phyloP scores from a whole-genome alignment of 345 rosid species.

The Salix dunnii region DNA sequence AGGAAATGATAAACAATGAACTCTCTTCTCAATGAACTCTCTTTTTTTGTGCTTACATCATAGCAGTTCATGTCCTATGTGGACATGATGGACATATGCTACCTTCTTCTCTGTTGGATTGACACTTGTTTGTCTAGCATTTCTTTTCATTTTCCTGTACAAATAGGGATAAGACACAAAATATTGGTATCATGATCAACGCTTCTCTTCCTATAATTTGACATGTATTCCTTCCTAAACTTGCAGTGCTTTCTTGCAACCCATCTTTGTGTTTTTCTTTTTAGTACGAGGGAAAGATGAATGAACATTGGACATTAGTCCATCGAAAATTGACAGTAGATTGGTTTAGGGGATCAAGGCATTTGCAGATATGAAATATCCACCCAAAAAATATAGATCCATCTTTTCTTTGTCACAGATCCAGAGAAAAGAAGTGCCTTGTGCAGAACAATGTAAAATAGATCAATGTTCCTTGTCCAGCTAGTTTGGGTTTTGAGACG shows the following conservation, averaged over 20 bases:
- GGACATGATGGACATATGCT: not conserved
- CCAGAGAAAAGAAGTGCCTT: not conserved
- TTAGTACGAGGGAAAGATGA: not conserved
- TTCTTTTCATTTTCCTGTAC: not conserved
- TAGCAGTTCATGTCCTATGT: not conserved
- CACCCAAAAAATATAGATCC: not conserved
- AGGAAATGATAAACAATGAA: slow-evolving; percentile 1
- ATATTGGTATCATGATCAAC: not conserved
- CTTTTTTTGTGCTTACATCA: not conserved
- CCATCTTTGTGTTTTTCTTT: not conserved
- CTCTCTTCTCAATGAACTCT: not conserved
- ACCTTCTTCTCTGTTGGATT: not conserved
- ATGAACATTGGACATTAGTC: not conserved
- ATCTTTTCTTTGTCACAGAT: not conserved
- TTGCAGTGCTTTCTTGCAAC: not conserved
- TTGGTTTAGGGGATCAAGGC: not conserved
- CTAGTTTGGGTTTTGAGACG: not conserved
- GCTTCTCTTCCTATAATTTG: not conserved
- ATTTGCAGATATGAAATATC: not conserved
- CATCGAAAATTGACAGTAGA: not conserved
- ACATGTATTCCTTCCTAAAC: not conserved
- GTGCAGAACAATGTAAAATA: not conserved
- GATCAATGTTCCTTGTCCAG: not conserved
- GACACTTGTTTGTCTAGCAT: not conserved
- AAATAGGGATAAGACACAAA: not conserved